Conservation (phyloP, 768 basidiomycete species). For the Termitomyces sp. region DNA sequence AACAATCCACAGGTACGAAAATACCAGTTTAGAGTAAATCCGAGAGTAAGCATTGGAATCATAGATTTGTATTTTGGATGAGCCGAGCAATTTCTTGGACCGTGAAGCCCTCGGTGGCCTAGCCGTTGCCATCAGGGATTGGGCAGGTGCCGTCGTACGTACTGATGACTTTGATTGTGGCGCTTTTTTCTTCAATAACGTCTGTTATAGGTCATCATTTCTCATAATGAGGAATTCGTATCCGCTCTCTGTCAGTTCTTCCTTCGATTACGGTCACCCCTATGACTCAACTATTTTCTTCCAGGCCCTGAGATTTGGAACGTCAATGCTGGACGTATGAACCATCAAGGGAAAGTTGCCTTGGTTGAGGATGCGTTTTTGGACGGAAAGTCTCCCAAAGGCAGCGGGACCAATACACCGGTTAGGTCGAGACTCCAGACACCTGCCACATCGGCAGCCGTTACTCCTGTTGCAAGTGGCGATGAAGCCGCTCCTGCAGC, state of each 20-base stretch:
- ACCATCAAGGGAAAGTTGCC: constrained; percentile 84
- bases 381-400: constrained; percentile 64
- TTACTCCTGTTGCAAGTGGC: constrained; percentile 79
- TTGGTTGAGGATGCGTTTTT: constrained; percentile 82
- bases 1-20: constrained; percentile 81
- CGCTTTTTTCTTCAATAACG: background rate
- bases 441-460: constrained; percentile 64
- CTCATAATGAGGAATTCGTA: constrained; percentile 91
- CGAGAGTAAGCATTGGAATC: background rate
- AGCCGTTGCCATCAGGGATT: constrained; percentile 91
- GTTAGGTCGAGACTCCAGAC: constrained; percentile 66
- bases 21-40: background rate
- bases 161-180: constrained; percentile 5
- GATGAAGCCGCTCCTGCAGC: constrained; percentile 50
- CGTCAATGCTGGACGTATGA: constrained; percentile 80
- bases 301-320: constrained; percentile 93
- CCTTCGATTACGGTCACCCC: constrained; percentile 4
- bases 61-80: constrained; percentile 76
- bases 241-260: constrained; percentile 66
- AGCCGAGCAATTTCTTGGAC: constrained; percentile 97
- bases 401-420: constrained; percentile 71
- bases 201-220: constrained; percentile 77
- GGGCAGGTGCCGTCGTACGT: constrained; percentile 86
- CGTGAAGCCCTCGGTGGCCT: constrained; percentile 93
- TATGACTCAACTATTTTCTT: constrained; percentile 8